Evolutionary conservation across 768 basidiomycete species (phyloP).

Genomic region (Mycena galericulata): DNA sequence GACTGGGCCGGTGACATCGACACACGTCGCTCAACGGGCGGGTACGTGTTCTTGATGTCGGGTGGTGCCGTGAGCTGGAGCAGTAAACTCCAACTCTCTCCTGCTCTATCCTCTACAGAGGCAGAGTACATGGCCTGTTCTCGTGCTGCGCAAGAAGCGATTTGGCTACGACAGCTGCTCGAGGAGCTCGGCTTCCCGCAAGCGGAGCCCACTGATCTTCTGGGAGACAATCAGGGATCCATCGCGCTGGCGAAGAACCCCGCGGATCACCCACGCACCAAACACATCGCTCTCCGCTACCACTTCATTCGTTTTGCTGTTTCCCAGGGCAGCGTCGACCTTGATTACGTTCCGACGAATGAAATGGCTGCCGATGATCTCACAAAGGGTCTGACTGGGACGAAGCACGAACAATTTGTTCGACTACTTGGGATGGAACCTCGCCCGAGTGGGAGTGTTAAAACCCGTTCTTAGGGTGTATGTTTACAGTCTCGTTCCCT

Average conservation of each 20-base stretch:
- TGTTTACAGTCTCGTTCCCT: too few species aligned
- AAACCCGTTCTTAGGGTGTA: too few species aligned
- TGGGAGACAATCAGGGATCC: conserved; percentile 36
- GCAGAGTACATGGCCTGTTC: conserved; percentile 50
- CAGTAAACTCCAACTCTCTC: too few species aligned
- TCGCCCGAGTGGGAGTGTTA: too few species aligned
- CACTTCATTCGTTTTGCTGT: conserved; percentile 41
- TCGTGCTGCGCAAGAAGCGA: conserved; percentile 38
- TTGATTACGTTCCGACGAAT: too few species aligned
- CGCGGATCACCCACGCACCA: conserved; percentile 41
- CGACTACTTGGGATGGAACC: too few species aligned
- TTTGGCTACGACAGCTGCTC: conserved; percentile 41
- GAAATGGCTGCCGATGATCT: too few species aligned
- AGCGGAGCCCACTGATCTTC: conserved; percentile 9
- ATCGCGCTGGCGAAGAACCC: too few species aligned
- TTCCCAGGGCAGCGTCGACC: too few species aligned
- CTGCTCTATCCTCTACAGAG: too few species aligned
- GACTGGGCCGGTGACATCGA: conserved; percentile 31
- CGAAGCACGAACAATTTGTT: too few species aligned
- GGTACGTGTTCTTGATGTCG: conserved; percentile 47
- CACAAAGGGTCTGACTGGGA: too few species aligned
- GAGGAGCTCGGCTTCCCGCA: conserved; percentile 26
- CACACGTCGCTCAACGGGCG: conserved; percentile 36
- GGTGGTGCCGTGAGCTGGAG: conserved; percentile 51
- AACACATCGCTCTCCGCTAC: conserved; percentile 49